Conservation (phyloP, 1,139 yeast species). For the Sugiyamaella pinicola region DNA sequence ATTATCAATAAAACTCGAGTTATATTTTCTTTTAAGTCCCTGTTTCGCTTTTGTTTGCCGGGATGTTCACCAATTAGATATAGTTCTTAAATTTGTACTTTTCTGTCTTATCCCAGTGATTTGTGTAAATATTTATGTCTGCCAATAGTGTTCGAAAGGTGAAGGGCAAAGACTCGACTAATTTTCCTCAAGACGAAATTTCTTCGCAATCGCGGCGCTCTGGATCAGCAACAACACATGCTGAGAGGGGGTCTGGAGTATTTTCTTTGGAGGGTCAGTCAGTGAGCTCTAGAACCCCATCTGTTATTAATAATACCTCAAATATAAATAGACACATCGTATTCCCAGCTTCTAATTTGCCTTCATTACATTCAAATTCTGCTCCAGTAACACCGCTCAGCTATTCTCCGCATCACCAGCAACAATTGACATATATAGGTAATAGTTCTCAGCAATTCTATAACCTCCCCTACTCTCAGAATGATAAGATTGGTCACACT, state of each 20-base stretch:
- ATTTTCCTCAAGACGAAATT: background rate
- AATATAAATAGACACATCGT: background rate
- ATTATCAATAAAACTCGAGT: background rate
- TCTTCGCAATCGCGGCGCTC: background rate
- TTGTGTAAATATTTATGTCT: background rate
- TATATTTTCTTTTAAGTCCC: background rate
- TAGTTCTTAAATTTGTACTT: background rate
- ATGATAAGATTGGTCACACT: background rate
- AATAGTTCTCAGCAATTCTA: background rate
- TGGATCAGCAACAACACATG: background rate
- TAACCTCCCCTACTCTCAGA: slow-evolving; percentile 4
- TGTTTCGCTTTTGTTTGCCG: background rate
- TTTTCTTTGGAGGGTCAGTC: background rate
- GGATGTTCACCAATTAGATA: background rate
- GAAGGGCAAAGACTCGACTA: background rate
- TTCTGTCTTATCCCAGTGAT: background rate
- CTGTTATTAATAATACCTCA: background rate
- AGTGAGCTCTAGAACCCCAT: background rate
- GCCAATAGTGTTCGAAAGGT: background rate
- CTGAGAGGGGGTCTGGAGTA: background rate
- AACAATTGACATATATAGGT: background rate
- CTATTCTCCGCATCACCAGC: slow-evolving; percentile 4
- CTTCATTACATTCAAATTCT: slow-evolving; percentile 8
- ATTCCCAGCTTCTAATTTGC: background rate
- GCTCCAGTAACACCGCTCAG: slow-evolving; percentile 25